Percentiles rank a stretch among this genome's conserved stretches.
phyloP scores from a whole-genome alignment of 208 protist genomes.

The Willaertia magna region DNA sequence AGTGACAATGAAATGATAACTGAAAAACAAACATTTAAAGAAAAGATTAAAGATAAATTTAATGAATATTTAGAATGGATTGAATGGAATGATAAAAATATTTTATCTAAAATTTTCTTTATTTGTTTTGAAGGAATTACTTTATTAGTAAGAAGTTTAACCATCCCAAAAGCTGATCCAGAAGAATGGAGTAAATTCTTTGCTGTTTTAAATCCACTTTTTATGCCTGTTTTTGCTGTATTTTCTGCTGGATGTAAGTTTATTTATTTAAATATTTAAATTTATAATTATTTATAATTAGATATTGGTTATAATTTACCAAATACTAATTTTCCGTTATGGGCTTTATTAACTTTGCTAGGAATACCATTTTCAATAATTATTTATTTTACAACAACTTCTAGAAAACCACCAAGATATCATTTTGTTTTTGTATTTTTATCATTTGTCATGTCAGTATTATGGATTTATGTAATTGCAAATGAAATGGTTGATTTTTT shows the following conservation, averaged over 20 bases:
- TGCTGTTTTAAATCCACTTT: background rate
- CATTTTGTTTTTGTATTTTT: slow-evolving; percentile 14
- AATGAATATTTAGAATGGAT: background rate
- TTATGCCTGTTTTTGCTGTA: background rate
- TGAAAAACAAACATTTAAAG: background rate
- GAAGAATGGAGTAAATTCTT: background rate
- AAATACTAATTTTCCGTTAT: background rate
- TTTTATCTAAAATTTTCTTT: background rate
- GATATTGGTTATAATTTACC: background rate
- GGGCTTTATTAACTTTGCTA: background rate
- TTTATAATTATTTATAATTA: background rate
- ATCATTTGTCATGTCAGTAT: background rate
- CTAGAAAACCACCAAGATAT: background rate
- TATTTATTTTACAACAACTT: background rate
- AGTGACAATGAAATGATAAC: background rate
- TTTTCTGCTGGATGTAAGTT: background rate
- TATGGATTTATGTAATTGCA: slow-evolving; percentile 21
- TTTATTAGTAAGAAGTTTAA: background rate
- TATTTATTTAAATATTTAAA: background rate
- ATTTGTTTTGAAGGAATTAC: background rate
- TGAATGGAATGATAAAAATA: background rate
- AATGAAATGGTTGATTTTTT: slow-evolving; percentile 20
- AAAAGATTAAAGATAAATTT: background rate
- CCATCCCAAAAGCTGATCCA: slow-evolving; percentile 11
- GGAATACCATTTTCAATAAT: background rate